phyloP scores from a whole-genome alignment of 345 rosid species.

The Erysimum cheiranthoides region DNA sequence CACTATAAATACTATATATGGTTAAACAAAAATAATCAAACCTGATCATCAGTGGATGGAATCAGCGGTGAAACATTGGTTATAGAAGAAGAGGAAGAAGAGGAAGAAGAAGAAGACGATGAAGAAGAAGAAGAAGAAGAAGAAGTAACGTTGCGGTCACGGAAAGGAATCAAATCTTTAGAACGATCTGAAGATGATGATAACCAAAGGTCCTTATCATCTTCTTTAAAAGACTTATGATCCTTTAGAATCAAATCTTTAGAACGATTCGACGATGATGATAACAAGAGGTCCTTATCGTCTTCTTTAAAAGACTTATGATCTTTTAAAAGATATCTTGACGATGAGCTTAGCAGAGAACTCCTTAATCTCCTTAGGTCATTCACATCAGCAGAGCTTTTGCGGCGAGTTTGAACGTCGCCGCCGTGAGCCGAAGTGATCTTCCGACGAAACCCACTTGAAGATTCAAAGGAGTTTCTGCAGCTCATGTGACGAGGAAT shows the following conservation, averaged over 20 bases:
- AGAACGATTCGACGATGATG: constrained; percentile 53
- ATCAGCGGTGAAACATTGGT: constrained; percentile 54
- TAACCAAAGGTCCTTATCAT: constrained; percentile 50
- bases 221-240: constrained; percentile 46
- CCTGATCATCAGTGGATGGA: constrained; percentile 67
- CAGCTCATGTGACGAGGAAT: constrained; percentile 51
- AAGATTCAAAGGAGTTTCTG: constrained; percentile 42
- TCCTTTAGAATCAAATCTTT: constrained; percentile 54
- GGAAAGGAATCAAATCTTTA: constrained; percentile 39
- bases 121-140: constrained; percentile 26
- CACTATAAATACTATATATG: background rate
- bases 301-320: constrained; percentile 47
- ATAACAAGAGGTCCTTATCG: constrained; percentile 48
- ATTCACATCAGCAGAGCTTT: constrained; percentile 66
- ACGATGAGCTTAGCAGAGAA: constrained; percentile 50
- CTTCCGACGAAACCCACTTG: constrained; percentile 51
- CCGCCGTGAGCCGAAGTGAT: constrained; percentile 45
- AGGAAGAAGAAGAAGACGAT: constrained; percentile 35
- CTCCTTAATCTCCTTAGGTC: constrained; percentile 41
- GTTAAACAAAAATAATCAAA: constrained; percentile 33
- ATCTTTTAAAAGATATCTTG: constrained; percentile 74
- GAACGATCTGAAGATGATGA: constrained; percentile 54
- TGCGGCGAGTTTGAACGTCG: constrained; percentile 50
- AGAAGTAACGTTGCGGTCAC: constrained; percentile 49
- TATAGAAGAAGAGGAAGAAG: constrained; percentile 28